Evolutionary conservation across 139 green algal species (phyloP).

Genomic region (Haematococcus sp.): DNA sequence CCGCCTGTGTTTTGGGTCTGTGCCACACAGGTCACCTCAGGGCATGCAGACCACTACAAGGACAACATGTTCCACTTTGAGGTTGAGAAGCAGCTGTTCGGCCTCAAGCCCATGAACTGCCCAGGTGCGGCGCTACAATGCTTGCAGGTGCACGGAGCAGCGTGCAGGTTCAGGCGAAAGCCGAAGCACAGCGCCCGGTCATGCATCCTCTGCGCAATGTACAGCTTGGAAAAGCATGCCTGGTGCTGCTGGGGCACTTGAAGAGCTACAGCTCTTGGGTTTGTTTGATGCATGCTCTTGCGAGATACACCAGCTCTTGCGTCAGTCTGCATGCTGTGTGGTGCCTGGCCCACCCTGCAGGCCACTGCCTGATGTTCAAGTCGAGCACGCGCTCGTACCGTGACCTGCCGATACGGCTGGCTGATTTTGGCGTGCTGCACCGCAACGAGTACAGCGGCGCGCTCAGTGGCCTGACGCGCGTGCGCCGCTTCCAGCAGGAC

Average conservation of each 20-base stretch:
- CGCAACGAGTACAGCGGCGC: constrained; percentile 91
- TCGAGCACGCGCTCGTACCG: constrained; percentile 86
- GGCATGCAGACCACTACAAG: constrained; percentile 96
- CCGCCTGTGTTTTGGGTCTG: too few species aligned
- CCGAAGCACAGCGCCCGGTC: too few species aligned
- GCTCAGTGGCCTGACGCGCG: constrained; percentile 83
- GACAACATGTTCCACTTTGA: constrained; percentile 98
- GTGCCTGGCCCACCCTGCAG: too few species aligned
- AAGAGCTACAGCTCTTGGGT: too few species aligned
- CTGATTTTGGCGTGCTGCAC: constrained; percentile 98
- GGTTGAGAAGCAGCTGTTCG: constrained; percentile 93
- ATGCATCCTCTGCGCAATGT: too few species aligned
- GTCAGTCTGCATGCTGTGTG: too few species aligned
- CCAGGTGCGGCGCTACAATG: constrained; percentile 70
- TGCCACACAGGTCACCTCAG: constrained; percentile 63
- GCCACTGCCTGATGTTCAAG: constrained; percentile 97
- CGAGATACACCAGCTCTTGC: too few species aligned
- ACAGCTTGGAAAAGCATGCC: too few species aligned
- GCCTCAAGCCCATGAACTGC: constrained; percentile 99
- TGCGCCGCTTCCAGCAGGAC: constrained; percentile 97
- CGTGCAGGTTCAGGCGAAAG: too few species aligned
- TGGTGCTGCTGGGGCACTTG: too few species aligned
- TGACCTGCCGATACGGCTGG: constrained; percentile 91
- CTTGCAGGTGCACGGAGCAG: too few species aligned
- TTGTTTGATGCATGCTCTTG: too few species aligned